Base-by-base conservation (phyloP, 305 asterid genomes). In the Salvia sclarea region DNA sequence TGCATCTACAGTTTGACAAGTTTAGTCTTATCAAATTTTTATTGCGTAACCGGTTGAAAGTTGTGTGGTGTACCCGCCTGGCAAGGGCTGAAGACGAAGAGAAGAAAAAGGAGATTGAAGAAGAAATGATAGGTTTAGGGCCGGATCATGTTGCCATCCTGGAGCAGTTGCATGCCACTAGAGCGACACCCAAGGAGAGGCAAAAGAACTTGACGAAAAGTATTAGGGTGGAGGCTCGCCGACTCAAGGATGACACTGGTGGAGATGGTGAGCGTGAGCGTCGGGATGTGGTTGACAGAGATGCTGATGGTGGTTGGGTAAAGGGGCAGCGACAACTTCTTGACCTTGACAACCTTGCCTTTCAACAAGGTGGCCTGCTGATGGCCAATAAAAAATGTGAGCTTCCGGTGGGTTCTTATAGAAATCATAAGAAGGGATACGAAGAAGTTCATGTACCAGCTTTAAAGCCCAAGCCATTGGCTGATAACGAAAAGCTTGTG, bases 371-470 rank as follows among this genome's bases (percentile, higher is more conserved):
- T 77, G 91, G 95, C 70, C 70, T 91, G 61, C 64, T 91, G 83
- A 85, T 84, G 94, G 92, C 90, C 24, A 85, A 84, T 64, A 87
- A 80, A 69, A 87, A 80, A 78, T 91, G 99, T 74, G 96, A 81
- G 82, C 95, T 94, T 72, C 96, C 93, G 0, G 75, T 21, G 31
- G 95, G 92, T 24, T 86, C 96, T 40, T 86, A 44, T 68, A 83
- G 85, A 82, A 82, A 81, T 62, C 88, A 84, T 33, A 80, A 59
- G 78, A 91, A 91, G 83, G 96, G 96, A 5, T 89, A 91, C 1
- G 98, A 91, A 66, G 98, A 94, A 85, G 91, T 91, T 80, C 96
- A 91, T 66, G 98, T 87, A 64, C 99, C 98, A 22, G 95, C 93
- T 52, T 67, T 89, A 75, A 94, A 87, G 84, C 89, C 96, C 22